Percentiles rank a stretch among this genome's conserved stretches.
Evolutionary conservation across 257 asterid genomes (phyloP).

Genomic region (Nicotiana otophora): DNA sequence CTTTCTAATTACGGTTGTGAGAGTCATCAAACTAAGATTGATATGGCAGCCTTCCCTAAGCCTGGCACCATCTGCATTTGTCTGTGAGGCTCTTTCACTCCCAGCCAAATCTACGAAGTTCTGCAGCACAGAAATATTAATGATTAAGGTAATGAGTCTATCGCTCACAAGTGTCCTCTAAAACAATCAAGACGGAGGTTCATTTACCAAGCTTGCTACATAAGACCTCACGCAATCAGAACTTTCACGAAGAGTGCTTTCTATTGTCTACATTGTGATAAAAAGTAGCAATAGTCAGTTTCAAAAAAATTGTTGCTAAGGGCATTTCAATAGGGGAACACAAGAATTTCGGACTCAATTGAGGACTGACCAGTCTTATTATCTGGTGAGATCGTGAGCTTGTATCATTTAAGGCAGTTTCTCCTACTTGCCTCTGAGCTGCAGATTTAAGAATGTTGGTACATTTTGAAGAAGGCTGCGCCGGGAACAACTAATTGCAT

Average conservation of each 20-base stretch:
- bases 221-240: slow-evolving; percentile 86
- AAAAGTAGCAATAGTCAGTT: slow-evolving; percentile 18
- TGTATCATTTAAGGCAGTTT: slow-evolving; percentile 84
- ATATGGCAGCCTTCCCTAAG: slow-evolving; percentile 98
- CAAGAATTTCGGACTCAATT: neutral
- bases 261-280: slow-evolving; percentile 63
- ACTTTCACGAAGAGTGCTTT: slow-evolving; percentile 86
- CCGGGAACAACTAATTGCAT: neutral
- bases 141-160: neutral
- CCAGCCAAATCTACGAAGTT: slow-evolving; percentile 96
- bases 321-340: neutral
- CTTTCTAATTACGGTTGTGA: slow-evolving; percentile 88
- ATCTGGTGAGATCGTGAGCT: slow-evolving; percentile 97
- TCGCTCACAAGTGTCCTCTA: neutral
- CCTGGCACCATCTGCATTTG: slow-evolving; percentile 90
- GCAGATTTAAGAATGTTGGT: slow-evolving; percentile 21
- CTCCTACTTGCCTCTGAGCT: slow-evolving; percentile 98
- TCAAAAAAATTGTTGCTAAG: neutral
- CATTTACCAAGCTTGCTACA: slow-evolving; percentile 85
- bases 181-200: neutral
- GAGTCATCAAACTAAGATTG: slow-evolving; percentile 95
- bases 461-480: neutral
- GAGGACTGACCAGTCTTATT: slow-evolving; percentile 66
- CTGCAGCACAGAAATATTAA: slow-evolving; percentile 32
- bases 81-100: slow-evolving; percentile 90